These are phyloP conservation scores for Pyrenula massariospora DNA, from an alignment of 495 filamentous ascomycete species.

Conservation along the genomic window DNA sequence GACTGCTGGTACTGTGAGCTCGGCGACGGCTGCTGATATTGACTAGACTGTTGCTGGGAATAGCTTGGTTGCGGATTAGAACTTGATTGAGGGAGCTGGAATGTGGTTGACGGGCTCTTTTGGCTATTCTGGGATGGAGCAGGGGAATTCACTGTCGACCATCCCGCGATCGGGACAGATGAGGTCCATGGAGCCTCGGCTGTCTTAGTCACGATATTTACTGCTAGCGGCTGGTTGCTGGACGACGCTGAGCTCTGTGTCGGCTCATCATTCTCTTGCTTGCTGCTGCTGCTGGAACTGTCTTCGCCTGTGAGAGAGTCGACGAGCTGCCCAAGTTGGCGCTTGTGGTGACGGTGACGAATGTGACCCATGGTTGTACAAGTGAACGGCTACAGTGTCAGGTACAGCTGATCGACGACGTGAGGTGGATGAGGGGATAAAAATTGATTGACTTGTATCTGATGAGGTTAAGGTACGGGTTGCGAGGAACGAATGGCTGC, in stretches of 20 bases:
- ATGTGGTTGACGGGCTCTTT: not conserved
- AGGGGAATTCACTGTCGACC: not conserved
- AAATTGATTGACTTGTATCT: too few species aligned
- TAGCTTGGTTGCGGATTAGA: constrained; percentile 4
- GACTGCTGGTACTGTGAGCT: constrained; percentile 1
- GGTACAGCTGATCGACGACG: not conserved
- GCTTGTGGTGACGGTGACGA: constrained; percentile 1
- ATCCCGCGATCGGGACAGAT: not conserved
- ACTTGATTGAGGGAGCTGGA: not conserved
- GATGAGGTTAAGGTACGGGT: too few species aligned
- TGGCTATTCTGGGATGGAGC: not conserved
- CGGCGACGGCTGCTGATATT: constrained; percentile 11
- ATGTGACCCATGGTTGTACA: not conserved
- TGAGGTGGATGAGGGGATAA: too few species aligned
- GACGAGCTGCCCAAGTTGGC: not conserved
- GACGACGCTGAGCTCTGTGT: not conserved
- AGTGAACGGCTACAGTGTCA: too few species aligned
- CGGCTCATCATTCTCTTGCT: not conserved
- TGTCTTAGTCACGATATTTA: not conserved
- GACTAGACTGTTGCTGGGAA: constrained; percentile 17
- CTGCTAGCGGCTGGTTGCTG: not conserved
- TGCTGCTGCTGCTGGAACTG: not conserved
- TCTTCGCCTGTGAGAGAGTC: not conserved
- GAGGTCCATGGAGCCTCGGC: not conserved
- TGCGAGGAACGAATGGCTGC: constrained; percentile 4